Base-by-base conservation (phyloP, 495 filamentous ascomycete species). In the Xylaria telfairii region DNA sequence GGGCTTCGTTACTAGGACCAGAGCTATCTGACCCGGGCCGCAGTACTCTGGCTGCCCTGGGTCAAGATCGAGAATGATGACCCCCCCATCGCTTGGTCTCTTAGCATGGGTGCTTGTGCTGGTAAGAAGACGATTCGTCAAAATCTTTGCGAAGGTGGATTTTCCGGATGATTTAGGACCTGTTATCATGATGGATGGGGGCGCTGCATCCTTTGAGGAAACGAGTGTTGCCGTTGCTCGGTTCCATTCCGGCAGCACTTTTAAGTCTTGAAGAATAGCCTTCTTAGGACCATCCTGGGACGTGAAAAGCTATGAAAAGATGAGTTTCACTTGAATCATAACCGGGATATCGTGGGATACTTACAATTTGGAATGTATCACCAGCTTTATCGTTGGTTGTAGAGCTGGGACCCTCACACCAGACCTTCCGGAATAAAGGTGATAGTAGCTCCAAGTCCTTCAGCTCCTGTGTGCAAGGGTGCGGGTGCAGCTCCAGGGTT, bases 101-200 rank as follows among this genome's bases (percentile, higher is more conserved):
- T 72, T 78, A 77, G 81, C 47, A 28, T 56, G 32, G 72, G 66
- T 8, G 51, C 63, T 15, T 73, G 70, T 67, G 54, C 78, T 76
- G 26, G 89, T 91, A 30, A 95, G 81, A n/a, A 95, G 82, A 70
- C 88, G 87, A 78, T 97, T 97, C 15, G 86, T 78, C 24, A 97
- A 82, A n/a, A 93, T 82, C 60, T 90, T 91, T 53, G 89, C 88
- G 73, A 97, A 94, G 0, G 92, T 95, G 3, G 94, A 97, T 78
- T 97, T 97, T 19, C 94, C 94, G 17, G 93, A 92, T 1, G 88
- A 90, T 69, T 96, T 95, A 1, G 93, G 91, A 2, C 94, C 94
- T 63, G 90, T 93, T 4, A 95, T 78, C 68, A 95, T 83, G 4
- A 89, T 79, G 66, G 84, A 70, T 71, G 82, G 65, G 72, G 83